Conservation (phyloP, 2,329 filamentous ascomycete genomes). For the Neofusicoccum ribis region DNA sequence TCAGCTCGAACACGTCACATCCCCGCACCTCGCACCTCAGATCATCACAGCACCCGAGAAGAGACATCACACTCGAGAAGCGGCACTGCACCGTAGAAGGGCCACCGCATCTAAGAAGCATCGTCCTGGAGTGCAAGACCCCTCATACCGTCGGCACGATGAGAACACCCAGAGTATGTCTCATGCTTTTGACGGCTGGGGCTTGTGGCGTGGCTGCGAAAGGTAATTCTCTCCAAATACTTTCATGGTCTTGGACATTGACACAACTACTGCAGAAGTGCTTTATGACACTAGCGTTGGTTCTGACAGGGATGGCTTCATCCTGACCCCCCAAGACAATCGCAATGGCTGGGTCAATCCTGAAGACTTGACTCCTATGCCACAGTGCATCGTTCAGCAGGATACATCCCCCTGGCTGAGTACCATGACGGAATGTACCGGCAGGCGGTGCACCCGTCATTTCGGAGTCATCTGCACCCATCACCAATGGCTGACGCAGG, state of each 20-base stretch:
- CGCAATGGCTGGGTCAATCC: constrained; percentile 36
- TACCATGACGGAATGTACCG: constrained; percentile 34
- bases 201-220: constrained; percentile 17
- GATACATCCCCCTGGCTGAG: constrained; percentile 33
- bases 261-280: constrained; percentile 16
- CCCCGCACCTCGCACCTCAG: neutral
- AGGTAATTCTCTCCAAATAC: constrained; percentile 19
- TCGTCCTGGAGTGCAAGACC: neutral
- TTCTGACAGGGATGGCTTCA: neutral
- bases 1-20: neutral
- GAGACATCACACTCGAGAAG: neutral
- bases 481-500: constrained; percentile 35
- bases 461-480: constrained; percentile 36
- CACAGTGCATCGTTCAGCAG: constrained; percentile 38
- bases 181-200: constrained; percentile 16
- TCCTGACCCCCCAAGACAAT: constrained; percentile 24
- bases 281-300: no score
- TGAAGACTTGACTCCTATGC: constrained; percentile 36
- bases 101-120: neutral
- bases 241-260: neutral
- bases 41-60: neutral
- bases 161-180: constrained; percentile 9
- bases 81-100: neutral
- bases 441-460: constrained; percentile 31
- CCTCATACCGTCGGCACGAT: constrained; percentile 8